These are phyloP conservation scores for Xylaria sp. DNA, from an alignment of 2,329 filamentous ascomycete species.

Conservation along the genomic window DNA sequence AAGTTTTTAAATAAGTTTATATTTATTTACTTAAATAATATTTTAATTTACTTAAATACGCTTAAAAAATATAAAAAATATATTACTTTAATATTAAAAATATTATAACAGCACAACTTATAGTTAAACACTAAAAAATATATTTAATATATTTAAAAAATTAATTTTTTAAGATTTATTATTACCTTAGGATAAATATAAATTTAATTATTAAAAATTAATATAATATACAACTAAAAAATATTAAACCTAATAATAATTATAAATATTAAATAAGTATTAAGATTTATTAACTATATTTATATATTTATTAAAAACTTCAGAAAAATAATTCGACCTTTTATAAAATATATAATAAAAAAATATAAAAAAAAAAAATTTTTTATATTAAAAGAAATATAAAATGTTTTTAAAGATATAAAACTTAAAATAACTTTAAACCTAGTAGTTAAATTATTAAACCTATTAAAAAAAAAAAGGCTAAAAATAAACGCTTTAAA, in stretches of 20 bases:
- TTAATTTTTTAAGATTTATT: conserved; percentile 16
- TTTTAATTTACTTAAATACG: conserved; percentile 10
- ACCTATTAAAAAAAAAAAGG: too few relatives aligned
- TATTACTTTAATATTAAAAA: conserved; percentile 11
- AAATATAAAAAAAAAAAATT: conserved; percentile 2
- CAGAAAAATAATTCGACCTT: background rate
- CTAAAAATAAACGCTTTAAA: too few relatives aligned
- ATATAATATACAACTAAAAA: conserved; percentile 10
- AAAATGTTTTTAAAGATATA: conserved; percentile 3
- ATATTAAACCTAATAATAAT: conserved; percentile 4
- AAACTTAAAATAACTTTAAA: background rate
- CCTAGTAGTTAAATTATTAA: background rate
- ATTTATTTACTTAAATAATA: conserved; percentile 11
- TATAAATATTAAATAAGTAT: conserved; percentile 4
- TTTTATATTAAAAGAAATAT: conserved; percentile 1
- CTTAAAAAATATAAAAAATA: conserved; percentile 17
- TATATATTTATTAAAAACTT: conserved; percentile 10
- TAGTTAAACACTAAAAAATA: background rate
- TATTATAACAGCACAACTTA: background rate
- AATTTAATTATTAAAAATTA: conserved; percentile 19
- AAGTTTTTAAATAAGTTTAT: background rate
- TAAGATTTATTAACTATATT: conserved; percentile 19
- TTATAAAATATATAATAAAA: conserved; percentile 13
- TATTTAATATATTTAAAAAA: conserved; percentile 9
- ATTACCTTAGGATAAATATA: conserved; percentile 16